Conservation (phyloP, 768 basidiomycete genomes). For the Psilocybe azurescens region DNA sequence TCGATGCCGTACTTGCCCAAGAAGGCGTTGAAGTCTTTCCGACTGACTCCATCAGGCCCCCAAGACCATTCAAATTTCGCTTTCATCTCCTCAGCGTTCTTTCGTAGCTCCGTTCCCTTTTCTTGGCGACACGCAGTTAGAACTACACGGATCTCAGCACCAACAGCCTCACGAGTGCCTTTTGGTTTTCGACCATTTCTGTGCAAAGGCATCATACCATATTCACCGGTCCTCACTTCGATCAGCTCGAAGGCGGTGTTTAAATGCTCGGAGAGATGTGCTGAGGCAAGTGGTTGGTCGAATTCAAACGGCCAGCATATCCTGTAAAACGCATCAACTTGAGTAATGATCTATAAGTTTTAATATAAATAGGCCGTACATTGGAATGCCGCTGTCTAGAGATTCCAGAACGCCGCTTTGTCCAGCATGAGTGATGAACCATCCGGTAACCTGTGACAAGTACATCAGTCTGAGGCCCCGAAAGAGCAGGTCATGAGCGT, state of each 20-base stretch:
- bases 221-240: constrained; percentile 16
- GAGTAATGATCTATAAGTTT: neutral
- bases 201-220: constrained; percentile 8
- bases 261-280: constrained; percentile 9
- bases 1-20: neutral
- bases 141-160: constrained; percentile 15
- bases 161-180: constrained; percentile 15
- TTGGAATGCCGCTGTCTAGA: constrained; percentile 13
- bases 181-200: constrained; percentile 13
- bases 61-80: constrained; percentile 4
- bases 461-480: neutral
- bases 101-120: constrained; percentile 10
- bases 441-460: constrained; percentile 15
- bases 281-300: constrained; percentile 15
- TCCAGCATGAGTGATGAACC: constrained; percentile 19
- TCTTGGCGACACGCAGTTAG: constrained; percentile 7
- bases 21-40: constrained; percentile 7
- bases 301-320: constrained; percentile 18
- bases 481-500: neutral
- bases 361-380: constrained; percentile 1
- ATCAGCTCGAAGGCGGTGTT: constrained; percentile 16
- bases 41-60: constrained; percentile 5
- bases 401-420: constrained; percentile 16
- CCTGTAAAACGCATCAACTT: neutral
- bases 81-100: constrained; percentile 7